A percentile compares a stretch with the other conserved stretches of the same genome.
These are phyloP conservation scores for Misopates orontium DNA, from an alignment of 257 asterid species.

Conservation along the genomic window DNA sequence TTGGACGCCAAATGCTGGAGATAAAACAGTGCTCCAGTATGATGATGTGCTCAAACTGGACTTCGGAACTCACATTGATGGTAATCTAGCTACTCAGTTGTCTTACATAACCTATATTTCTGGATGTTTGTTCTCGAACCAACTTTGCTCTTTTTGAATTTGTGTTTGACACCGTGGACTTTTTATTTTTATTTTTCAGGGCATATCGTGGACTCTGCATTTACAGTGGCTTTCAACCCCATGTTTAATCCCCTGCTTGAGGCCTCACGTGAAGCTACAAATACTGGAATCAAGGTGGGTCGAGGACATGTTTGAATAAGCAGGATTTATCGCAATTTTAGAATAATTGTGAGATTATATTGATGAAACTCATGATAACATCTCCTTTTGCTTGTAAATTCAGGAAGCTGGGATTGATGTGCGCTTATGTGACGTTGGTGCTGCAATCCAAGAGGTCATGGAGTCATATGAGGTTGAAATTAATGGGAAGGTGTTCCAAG, in stretches of 20 bases:
- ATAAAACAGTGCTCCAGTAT: slow-evolving; percentile 91
- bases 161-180: slow-evolving; percentile 10
- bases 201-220: slow-evolving; percentile 93
- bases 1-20: slow-evolving; percentile 98
- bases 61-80: slow-evolving; percentile 98
- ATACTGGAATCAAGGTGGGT: slow-evolving; percentile 90
- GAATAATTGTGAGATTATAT: slow-evolving; percentile 15
- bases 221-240: slow-evolving; percentile 95
- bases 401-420: slow-evolving; percentile 98
- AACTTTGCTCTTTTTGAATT: neutral
- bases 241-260: slow-evolving; percentile 92
- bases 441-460: slow-evolving; percentile 99
- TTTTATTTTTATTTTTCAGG: slow-evolving; percentile 53
- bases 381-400: slow-evolving; percentile 19
- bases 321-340: neutral
- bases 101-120: slow-evolving; percentile 5
- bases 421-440: slow-evolving; percentile 90
- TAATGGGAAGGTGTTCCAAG: slow-evolving; percentile 89
- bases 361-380: slow-evolving; percentile 14
- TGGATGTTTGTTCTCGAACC: slow-evolving; percentile 10
- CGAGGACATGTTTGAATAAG: slow-evolving; percentile 6
- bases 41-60: slow-evolving; percentile 99
- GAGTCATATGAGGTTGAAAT: slow-evolving; percentile 98
- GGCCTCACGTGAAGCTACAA: slow-evolving; percentile 97
- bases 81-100: slow-evolving; percentile 40